Base-by-base conservation (phyloP, 257 asterid species). In the Vinca minor region DNA sequence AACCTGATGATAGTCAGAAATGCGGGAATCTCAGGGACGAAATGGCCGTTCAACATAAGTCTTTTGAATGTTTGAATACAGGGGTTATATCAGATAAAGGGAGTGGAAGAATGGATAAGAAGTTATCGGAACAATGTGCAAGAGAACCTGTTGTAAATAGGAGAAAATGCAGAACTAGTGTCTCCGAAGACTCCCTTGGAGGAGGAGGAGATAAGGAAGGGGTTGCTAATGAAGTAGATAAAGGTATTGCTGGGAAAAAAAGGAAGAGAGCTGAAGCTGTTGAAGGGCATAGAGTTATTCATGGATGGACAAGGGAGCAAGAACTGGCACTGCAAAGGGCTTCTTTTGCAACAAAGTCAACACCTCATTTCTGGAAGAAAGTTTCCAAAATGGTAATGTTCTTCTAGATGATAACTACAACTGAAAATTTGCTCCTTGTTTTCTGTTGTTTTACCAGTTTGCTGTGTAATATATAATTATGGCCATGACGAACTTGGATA, bases 361-460 rank as follows among this genome's bases (percentile, higher is more conserved):
- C 95, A 1, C 98, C 95, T 72, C 85, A 74, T 18, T 91, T 91
- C 77, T 91, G 98, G 98, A 91, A 91, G 84, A 78, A 80, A 75
- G 95, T 91, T 57, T 79, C 95, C 31, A 80, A 59, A 80, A 83
- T 88, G 97, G 97, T 91, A 85, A 81, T 64, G 53, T 63, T 25
- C 36, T 64, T 47, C n/a, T n/a, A n/a, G n/a, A n/a, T n/a, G n/a
- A n/a, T n/a, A n/a, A n/a, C n/a, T n/a, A n/a, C n/a, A n/a, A n/a
- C n/a, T n/a, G n/a, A n/a, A n/a, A n/a, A n/a, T n/a, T n/a, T n/a
- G n/a, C n/a, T n/a, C n/a, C n/a, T n/a, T 29, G 14, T 6, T 11
- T 29, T 55, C 1, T 55, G 28, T 15, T 11, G 23, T 9, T 28
- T n/a, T n/a, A n/a, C n/a, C n/a, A n/a, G n/a, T n/a, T n/a, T n/a